Conservation (phyloP, 768 basidiomycete species). For the Heimioporus sp. region DNA sequence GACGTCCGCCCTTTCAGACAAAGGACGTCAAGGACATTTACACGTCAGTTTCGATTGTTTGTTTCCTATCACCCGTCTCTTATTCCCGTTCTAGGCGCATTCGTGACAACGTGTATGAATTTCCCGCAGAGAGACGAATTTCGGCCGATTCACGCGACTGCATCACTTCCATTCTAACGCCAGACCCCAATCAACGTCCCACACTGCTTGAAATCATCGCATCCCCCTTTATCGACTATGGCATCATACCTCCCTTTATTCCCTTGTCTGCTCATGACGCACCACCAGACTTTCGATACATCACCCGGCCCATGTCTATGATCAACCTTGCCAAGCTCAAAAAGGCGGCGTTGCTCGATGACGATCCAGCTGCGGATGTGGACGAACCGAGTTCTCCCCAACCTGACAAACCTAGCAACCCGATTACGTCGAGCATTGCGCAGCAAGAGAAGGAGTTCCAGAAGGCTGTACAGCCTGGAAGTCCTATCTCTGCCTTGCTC, state of each 20-base stretch:
- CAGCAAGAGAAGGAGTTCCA: conserved; percentile 97
- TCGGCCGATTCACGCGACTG: conserved; percentile 73
- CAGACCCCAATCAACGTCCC: conserved; percentile 79
- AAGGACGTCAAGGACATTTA: conserved; percentile 97
- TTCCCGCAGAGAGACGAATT: conserved; percentile 74
- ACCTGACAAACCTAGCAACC: conserved; percentile 31
- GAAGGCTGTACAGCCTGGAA: conserved; percentile 91
- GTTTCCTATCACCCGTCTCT: neutral
- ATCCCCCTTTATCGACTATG: conserved; percentile 80
- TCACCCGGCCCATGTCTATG: conserved; percentile 58
- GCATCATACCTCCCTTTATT: conserved; percentile 78
- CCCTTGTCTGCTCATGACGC: conserved; percentile 75
- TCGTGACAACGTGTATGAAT: conserved; percentile 89
- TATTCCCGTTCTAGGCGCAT: conserved; percentile 62
- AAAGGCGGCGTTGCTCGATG: conserved; percentile 60
- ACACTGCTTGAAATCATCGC: conserved; percentile 81
- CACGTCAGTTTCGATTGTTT: conserved; percentile 51
- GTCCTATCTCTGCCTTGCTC: conserved; percentile 89
- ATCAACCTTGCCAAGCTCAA: conserved; percentile 70
- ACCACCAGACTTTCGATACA: conserved; percentile 72
- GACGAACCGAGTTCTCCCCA: conserved; percentile 39
- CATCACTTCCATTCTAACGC: conserved; percentile 82
- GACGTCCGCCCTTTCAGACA: conserved; percentile 97
- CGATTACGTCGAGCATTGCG: conserved; percentile 60
- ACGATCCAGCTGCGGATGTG: conserved; percentile 49